Base-by-base conservation (phyloP, 192 early-diverging fungal genomes). In the Chytriomyces sp. region DNA sequence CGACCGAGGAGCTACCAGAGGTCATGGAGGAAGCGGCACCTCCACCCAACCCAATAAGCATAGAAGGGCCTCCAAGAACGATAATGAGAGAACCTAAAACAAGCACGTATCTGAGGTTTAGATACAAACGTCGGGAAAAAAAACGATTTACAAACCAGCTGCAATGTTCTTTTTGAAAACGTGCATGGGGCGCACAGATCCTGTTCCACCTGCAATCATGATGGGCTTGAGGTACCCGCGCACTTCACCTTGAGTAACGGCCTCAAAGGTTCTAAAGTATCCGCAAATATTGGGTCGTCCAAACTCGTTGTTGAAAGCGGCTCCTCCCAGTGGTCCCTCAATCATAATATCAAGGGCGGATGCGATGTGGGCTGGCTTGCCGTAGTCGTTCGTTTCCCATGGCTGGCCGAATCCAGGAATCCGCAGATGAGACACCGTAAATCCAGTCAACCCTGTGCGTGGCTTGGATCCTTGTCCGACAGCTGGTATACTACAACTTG, bases 231-330 rank as follows among this genome's bases (percentile, higher is more conserved):
- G 96, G 84, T 94, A 99, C 6, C 98, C 98, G 61, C 96, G 90
- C 69, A 93, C 75, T 77, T 96, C 95, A 31, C 89, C 89, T 0
- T 85, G 75, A 36, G 58, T 58, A 25, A 64, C 41, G 30, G 59
- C 58, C 26, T 74, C 73, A 82, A 92, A 94, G 0, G 96, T 98
- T 77, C 98, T 91, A 89, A 99, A 99, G 84, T 93, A 99, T 32
- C 98, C 98, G 31, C 91, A 88, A 57, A 99, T 84, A 32, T 89
- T 89, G 4, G 98, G 98, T 25, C 98, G 87, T 52, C 98, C 98
- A 77, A 98, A 99, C 82, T 99, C 98, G 74, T 99, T 98, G 87
- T 96, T 96, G 85, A 97, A 99, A 12, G 96, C 94, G n/a, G 95
- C 95, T 22, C 92, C 93, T 74, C 98, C 98, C 37, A 99, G 80